Conservation (phyloP, 2,329 filamentous ascomycete species). For the Shiraia bambusicola region DNA sequence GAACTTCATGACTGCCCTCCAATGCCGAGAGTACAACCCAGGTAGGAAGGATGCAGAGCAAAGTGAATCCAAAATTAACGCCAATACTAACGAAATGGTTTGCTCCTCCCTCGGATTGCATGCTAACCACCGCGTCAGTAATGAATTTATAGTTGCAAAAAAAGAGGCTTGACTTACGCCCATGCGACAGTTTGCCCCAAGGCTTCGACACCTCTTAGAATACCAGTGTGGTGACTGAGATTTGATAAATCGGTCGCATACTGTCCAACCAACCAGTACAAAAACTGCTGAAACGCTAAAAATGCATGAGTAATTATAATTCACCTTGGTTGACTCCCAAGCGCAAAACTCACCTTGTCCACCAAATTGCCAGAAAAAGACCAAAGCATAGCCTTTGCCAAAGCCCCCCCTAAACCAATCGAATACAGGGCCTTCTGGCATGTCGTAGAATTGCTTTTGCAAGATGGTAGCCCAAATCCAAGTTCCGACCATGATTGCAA, state of each 20-base stretch:
- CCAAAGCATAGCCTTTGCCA: constrained; percentile 35
- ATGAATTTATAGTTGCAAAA: background rate
- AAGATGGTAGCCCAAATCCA: constrained; percentile 41
- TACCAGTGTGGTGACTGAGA: constrained; percentile 38
- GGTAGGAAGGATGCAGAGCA: constrained; percentile 35
- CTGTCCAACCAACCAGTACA: constrained; percentile 43
- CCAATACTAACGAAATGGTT: constrained; percentile 43
- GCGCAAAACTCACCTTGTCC: too few relatives aligned
- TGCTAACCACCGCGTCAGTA: constrained; percentile 19
- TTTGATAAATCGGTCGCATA: constrained; percentile 38
- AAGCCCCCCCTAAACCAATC: constrained; percentile 42
- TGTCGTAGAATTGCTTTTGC: constrained; percentile 38
- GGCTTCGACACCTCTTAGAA: constrained; percentile 39
- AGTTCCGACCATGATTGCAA: constrained; percentile 35
- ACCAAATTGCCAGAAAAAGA: constrained; percentile 42
- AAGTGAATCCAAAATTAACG: constrained; percentile 38
- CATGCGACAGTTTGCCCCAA: constrained; percentile 41
- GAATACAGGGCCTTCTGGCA: constrained; percentile 26
- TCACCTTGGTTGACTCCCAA: too few relatives aligned
- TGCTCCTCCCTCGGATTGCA: constrained; percentile 40
- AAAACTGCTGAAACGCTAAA: constrained; percentile 42
- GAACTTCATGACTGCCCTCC: constrained; percentile 34
- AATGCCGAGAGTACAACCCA: constrained; percentile 38
- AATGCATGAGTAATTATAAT: too few relatives aligned
- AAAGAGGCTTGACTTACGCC: constrained; percentile 32